phyloP scores from a whole-genome alignment of 2,329 filamentous ascomycete species.

The Fusarium aywerte region DNA sequence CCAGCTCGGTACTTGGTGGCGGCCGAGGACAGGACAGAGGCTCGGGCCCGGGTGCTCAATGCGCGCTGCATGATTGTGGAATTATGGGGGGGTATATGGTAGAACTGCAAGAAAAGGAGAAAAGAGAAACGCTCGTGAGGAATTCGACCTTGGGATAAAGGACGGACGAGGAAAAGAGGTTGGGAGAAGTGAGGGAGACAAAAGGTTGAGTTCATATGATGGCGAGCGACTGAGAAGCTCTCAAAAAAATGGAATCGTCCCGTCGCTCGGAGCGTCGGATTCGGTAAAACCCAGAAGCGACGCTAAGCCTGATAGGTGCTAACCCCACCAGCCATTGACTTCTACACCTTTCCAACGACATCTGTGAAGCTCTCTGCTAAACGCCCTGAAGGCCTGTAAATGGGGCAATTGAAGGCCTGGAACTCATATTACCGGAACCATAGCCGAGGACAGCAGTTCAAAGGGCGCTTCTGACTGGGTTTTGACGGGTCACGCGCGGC shows the following conservation, averaged over 20 bases:
- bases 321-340: slow-evolving; percentile 45
- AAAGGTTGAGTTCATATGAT: slow-evolving; percentile 42
- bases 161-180: slow-evolving; percentile 34
- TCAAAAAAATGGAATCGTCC: slow-evolving; percentile 53
- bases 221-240: slow-evolving; percentile 43
- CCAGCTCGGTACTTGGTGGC: slow-evolving; percentile 72
- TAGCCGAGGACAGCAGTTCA: slow-evolving; percentile 37
- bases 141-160: slow-evolving; percentile 46
- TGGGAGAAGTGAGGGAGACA: slow-evolving; percentile 34
- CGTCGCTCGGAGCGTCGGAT: slow-evolving; percentile 50
- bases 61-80: slow-evolving; percentile 88
- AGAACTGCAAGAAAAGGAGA: slow-evolving; percentile 46
- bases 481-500: slow-evolving; percentile 38
- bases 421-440: slow-evolving; percentile 35
- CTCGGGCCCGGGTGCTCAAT: slow-evolving; percentile 82
- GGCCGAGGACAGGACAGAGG: slow-evolving; percentile 80
- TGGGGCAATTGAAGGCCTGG: slow-evolving; percentile 22
- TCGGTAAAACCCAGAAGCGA: slow-evolving; percentile 54
- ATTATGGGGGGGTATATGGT: slow-evolving; percentile 49
- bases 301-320: slow-evolving; percentile 48
- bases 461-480: slow-evolving; percentile 16
- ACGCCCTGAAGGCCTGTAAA: slow-evolving; percentile 21
- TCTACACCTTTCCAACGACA: slow-evolving; percentile 54
- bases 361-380: slow-evolving; percentile 41
- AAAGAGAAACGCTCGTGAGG: slow-evolving; percentile 43